These are phyloP conservation scores for Neonectria coccinea DNA, from an alignment of 2,329 filamentous ascomycete species.

Conservation along the genomic window DNA sequence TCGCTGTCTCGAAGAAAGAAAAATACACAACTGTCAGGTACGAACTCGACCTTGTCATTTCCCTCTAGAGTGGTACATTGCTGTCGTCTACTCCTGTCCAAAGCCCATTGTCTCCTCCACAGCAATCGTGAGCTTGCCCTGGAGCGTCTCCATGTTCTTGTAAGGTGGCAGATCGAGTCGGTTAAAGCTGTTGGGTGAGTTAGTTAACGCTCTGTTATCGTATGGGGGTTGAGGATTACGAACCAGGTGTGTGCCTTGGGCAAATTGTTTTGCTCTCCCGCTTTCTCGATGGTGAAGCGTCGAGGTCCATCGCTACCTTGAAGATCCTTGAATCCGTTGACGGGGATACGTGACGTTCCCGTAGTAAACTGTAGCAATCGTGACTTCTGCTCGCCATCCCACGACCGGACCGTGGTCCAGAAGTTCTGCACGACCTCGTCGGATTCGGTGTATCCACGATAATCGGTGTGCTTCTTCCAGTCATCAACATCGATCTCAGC, in stretches of 20 bases:
- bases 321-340: constrained; percentile 99
- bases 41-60: constrained; percentile 29
- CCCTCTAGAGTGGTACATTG: constrained; percentile 33
- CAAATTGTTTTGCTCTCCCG: constrained; percentile 88
- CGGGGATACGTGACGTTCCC: constrained; percentile 95
- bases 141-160: constrained; percentile 85
- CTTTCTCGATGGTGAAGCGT: constrained; percentile 98
- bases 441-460: constrained; percentile 96
- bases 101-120: constrained; percentile 99
- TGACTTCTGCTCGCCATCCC: constrained; percentile 99
- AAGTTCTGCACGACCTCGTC: constrained; percentile 99
- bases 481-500: constrained; percentile 99
- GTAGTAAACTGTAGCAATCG: constrained; percentile 96
- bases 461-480: constrained; percentile 99
- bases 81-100: constrained; percentile 82
- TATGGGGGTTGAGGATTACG: constrained; percentile 50
- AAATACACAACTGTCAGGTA: constrained; percentile 35
- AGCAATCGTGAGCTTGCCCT: constrained; percentile 92
- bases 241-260: constrained; percentile 99
- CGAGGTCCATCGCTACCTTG: constrained; percentile 96
- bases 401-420: constrained; percentile 96
- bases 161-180: constrained; percentile 95
- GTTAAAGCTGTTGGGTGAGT: constrained; percentile 78
- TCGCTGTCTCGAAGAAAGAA: constrained; percentile 28
- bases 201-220: constrained; percentile 32